Evolutionary conservation across 1,139 yeast genomes (phyloP).

Genomic region (Geotrichum restrictum): DNA sequence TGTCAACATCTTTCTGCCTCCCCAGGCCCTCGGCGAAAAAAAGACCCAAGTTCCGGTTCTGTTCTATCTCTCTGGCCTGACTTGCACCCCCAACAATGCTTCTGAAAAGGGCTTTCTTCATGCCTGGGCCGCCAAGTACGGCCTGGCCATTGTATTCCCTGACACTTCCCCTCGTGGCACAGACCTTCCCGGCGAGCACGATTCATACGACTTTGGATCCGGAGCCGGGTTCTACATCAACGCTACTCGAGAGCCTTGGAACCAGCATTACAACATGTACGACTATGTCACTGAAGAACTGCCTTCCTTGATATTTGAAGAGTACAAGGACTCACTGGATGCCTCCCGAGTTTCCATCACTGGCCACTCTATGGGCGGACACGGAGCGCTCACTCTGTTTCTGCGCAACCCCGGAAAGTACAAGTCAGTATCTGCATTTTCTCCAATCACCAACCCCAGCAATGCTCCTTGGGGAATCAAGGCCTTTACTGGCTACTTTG

Average conservation of each 20-base stretch:
- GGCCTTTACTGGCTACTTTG: constrained; percentile 75
- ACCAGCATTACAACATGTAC: constrained; percentile 75
- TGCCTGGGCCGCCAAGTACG: constrained; percentile 72
- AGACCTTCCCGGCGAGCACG: constrained; percentile 75
- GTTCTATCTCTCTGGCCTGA: constrained; percentile 79
- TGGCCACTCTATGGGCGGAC: constrained; percentile 99
- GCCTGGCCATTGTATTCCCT: constrained; percentile 86
- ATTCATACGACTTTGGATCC: constrained; percentile 82
- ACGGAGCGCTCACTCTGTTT: constrained; percentile 80
- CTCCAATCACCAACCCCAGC: constrained; percentile 82
- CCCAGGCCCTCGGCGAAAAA: constrained; percentile 41
- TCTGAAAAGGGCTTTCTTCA: constrained; percentile 92
- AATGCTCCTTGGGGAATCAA: constrained; percentile 82
- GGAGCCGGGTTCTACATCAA: constrained; percentile 95
- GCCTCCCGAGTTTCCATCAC: constrained; percentile 63
- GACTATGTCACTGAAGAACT: constrained; percentile 75
- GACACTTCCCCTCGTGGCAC: constrained; percentile 98
- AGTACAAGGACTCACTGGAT: constrained; percentile 44
- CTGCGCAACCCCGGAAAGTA: constrained; percentile 69
- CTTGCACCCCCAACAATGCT: constrained; percentile 92
- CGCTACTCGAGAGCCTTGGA: constrained; percentile 72
- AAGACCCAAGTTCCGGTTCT: constrained; percentile 58
- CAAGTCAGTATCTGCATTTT: constrained; percentile 82
- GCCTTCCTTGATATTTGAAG: constrained; percentile 47
- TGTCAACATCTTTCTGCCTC: constrained; percentile 78